These are phyloP conservation scores for Calonectria hawksworthii DNA, from an alignment of 2,329 filamentous ascomycete genomes.

Conservation along the genomic window DNA sequence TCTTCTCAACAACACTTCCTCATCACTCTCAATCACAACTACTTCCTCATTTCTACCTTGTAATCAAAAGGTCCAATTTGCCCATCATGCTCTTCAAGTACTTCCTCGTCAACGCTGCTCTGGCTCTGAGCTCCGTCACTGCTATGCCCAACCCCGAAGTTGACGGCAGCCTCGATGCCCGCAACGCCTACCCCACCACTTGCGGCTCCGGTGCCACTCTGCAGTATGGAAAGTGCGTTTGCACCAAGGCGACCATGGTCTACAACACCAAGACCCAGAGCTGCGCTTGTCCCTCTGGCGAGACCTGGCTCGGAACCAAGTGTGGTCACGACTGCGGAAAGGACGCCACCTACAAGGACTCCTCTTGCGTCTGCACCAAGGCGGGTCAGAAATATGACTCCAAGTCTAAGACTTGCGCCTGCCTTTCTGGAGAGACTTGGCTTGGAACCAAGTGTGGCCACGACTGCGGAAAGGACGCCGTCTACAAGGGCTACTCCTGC, in stretches of 20 bases:
- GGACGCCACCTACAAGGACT: background rate
- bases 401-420: background rate
- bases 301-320: conserved; percentile 2
- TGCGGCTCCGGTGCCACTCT: conserved; percentile 5
- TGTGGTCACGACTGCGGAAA: conserved; percentile 5
- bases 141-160: conserved; percentile 34
- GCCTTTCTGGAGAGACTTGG: background rate
- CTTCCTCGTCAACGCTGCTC: conserved; percentile 35
- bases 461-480: background rate
- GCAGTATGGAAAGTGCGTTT: conserved; percentile 19
- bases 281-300: conserved; percentile 1
- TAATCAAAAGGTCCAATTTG: conserved; percentile 1
- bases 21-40: background rate
- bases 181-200: conserved; percentile 26
- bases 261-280: background rate
- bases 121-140: conserved; percentile 36
- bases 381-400: background rate
- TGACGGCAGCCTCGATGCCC: conserved; percentile 33
- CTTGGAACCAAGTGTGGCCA: conserved; percentile 1
- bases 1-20: background rate
- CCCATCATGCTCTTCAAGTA: conserved; percentile 41
- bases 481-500: background rate
- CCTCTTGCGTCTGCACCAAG: conserved; percentile 5
- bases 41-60: too few species aligned
- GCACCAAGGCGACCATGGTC: background rate